Evolutionary conservation across 208 protist species (phyloP), one percentile per base, ranked within the genome.

Genomic region (Crithidia brevicula): DNA sequence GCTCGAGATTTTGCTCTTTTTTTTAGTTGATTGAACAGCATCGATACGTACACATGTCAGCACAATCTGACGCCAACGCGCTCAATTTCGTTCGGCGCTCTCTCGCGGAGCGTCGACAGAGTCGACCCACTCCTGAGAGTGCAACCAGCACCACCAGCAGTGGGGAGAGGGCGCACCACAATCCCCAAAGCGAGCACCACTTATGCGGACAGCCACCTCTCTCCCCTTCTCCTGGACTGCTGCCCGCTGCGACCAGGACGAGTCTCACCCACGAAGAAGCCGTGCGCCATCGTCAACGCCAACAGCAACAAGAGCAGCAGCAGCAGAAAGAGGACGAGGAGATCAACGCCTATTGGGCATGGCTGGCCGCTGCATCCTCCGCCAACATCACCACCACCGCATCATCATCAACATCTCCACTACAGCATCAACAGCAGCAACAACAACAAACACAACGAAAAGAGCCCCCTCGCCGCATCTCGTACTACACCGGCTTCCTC

Each of bases 401-500:
- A 16, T 16, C 11, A 33, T 56, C 18, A 18, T 56, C 9, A 11
- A 6, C 18, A 4, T n/a, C 27, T 8, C 34, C 1, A 1, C 33
- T 9, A 22, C 53, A 3, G 34, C 18, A n/a, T 11, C 22, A 31
- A 11, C 34, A 9, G 36, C 34, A 31, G 53, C 34, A 11, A 20
- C 33, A 13, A 4, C 31, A 6, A 8, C 27, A 11, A 7, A 13
- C 15, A 0, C 27, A 22, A n/a, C 36, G 36, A 0, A 10, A 47
- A 4, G 18, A 23, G 33, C 52, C 20, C 3, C 27, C 42, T 15
- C 63, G 74, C 0, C 62, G 59, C 10, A 49, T 72, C 42, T 69
- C 74, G 4, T 68, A 76, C 63, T 71, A 75, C 58, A 50, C 59
- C 1, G 62, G 74, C 16, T 81, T 75, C 45, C 47, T 72, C 6